Base-by-base conservation (phyloP, 371 early-diverging fungal species). In the Saksenaea oblongispora region DNA sequence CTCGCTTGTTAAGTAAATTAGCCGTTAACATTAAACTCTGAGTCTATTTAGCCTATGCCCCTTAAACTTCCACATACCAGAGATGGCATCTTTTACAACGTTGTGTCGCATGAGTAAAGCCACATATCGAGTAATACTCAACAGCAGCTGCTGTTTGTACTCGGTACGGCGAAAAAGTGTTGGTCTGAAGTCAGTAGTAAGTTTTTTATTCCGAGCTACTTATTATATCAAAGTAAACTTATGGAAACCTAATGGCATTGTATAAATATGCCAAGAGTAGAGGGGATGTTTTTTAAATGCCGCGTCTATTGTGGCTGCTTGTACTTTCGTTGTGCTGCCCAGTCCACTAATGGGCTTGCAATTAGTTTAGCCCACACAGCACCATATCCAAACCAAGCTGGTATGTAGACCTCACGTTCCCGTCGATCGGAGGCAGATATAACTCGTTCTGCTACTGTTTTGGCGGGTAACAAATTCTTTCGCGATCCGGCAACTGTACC, bases 281-380 rank as follows among this genome's bases (percentile, higher is more conserved):
- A 17, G 17, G 47, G 26, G 59, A 14, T 47, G 39, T 55, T 62
- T 42, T 27, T n/a, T n/a, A n/a, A n/a, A 24, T 36, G 18, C 18
- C 0, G 37, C 26, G 28, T n/a, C 13, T 31, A 18, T 13, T 62
- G 15, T 4, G 26, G 53, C 2, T 17, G 24, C 31, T 65, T 71
- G 34, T 80, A 80, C 35, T 80, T 80, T 61, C 56, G 47, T 18
- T 65, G 63, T 31, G 94, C 93, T 34, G 85, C 64, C 62, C 75
- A 78, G 61, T 92, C 91, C 1, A 94, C 84, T 28, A 88, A 62
- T 4, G 66, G 66, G 4, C 91, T 91, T 14, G 84, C 78, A 37
- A 93, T 15, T n/a, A 80, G 41, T 36, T 88, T 78, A 10, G 89
- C 70, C 58, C 76, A 78, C 4, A 80, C 56, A 36, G 84, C 87